phyloP scores from a whole-genome alignment of 2,329 filamentous ascomycete genomes.

The Colletotrichum theobromicola region DNA sequence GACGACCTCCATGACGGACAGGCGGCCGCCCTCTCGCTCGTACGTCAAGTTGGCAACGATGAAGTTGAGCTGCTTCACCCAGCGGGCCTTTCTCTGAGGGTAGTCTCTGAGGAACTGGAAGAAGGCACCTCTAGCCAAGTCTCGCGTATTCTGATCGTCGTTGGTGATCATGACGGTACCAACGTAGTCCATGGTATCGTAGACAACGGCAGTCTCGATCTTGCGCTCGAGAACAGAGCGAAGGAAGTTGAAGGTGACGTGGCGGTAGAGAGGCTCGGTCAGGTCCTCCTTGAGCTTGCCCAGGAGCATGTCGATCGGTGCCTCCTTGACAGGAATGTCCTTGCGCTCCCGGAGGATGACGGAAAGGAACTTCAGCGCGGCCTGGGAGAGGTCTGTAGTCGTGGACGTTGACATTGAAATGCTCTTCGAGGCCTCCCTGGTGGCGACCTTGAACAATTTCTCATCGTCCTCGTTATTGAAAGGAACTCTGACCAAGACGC shows the following conservation, averaged over 20 bases:
- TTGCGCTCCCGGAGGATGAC: constrained; percentile 83
- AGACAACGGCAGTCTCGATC: constrained; percentile 84
- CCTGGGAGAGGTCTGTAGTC: constrained; percentile 83
- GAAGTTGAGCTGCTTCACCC: constrained; percentile 88
- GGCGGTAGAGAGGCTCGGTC: constrained; percentile 89
- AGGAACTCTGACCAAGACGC: constrained; percentile 83
- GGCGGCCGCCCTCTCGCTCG: constrained; percentile 82
- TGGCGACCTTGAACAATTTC: constrained; percentile 74
- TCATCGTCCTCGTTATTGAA: constrained; percentile 72
- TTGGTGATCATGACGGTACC: constrained; percentile 96
- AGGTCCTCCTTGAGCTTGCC: constrained; percentile 85
- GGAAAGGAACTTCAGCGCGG: constrained; percentile 86
- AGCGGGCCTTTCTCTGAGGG: constrained; percentile 87
- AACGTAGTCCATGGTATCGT: constrained; percentile 89
- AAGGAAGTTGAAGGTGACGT: constrained; percentile 93
- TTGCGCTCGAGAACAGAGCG: constrained; percentile 85
- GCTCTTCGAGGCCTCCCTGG: constrained; percentile 82
- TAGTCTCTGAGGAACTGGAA: constrained; percentile 95
- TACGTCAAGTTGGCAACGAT: constrained; percentile 91
- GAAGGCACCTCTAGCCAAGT: constrained; percentile 87
- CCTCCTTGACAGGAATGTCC: constrained; percentile 78
- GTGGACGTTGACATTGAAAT: constrained; percentile 80
- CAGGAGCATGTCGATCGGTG: constrained; percentile 82
- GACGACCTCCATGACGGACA: constrained; percentile 92
- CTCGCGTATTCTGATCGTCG: constrained; percentile 85